Evolutionary conservation across 768 basidiomycete genomes (phyloP).

Genomic region (Rhodotorula diobovata): DNA sequence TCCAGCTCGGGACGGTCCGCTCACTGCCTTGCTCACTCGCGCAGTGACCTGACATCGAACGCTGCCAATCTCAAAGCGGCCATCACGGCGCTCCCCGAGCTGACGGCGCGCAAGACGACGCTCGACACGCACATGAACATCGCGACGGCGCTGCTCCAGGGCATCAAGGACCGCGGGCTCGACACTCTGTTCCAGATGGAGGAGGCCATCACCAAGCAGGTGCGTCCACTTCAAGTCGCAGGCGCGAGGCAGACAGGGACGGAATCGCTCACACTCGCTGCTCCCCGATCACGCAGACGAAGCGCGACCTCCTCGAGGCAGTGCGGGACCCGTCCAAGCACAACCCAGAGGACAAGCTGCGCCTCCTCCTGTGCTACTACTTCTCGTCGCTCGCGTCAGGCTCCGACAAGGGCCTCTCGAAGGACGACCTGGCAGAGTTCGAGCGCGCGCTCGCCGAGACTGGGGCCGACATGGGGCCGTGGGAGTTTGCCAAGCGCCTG

Average conservation of each 20-base stretch:
- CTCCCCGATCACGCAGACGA: conserved; percentile 61
- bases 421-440: conserved; percentile 81
- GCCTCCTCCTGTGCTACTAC: conserved; percentile 91
- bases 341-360: conserved; percentile 81
- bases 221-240: conserved; percentile 47
- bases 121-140: conserved; percentile 99
- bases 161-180: conserved; percentile 88
- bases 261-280: not conserved
- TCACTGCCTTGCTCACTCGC: not conserved
- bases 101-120: conserved; percentile 92
- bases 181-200: conserved; percentile 97
- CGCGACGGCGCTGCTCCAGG: conserved; percentile 85
- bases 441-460: conserved; percentile 78
- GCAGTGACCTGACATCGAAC: conserved; percentile 83
- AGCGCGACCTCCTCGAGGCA: conserved; percentile 74
- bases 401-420: conserved; percentile 56
- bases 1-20: not conserved
- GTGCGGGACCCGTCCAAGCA: conserved; percentile 65
- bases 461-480: conserved; percentile 67
- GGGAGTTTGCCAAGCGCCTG: conserved; percentile 87
- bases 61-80: conserved; percentile 92
- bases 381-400: conserved; percentile 72
- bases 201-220: conserved; percentile 82
- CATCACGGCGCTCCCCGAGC: conserved; percentile 90
- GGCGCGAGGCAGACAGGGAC: too few species aligned